Base-by-base conservation (phyloP, 2,329 filamentous ascomycete species). In the Raffaelea arxii region DNA sequence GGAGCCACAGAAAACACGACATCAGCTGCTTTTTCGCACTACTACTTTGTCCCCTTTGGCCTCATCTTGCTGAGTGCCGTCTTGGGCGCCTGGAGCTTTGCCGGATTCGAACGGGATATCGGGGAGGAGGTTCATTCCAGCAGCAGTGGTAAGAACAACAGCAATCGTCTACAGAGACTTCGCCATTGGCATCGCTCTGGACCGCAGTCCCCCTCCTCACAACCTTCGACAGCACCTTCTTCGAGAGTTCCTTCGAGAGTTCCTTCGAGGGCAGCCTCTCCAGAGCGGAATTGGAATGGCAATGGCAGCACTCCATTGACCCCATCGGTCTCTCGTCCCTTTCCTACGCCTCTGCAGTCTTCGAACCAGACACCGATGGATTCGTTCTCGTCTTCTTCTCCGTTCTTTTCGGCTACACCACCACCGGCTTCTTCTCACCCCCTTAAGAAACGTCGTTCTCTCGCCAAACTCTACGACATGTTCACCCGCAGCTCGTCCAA, bases 31-130 rank as follows among this genome's bases (percentile, higher is more conserved):
- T 53, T 46, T 41, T 46, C 77, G 39, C 71, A 77, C 18, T 92
- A 85, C 67, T 94, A 90, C 59, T 63, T 83, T 37, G 65, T 94
- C 22, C 72, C 76, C 0, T 65, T 90, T 9, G 72, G 67, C 1
- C 55, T 89, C 4, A 67, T 77, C 0, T 43, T 78, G 0, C 53
- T 75, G 40, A 83, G 80, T 52, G 64, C 79, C n/a, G 60, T 58
- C 2, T 73, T 82, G 51, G 70, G 74, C 1, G 70, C 72, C 2
- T 90, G 80, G 77, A 69, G 82, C 1, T 94, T 89, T 65, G 74
- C 74, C 68, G 66, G 68, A 39, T 90, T 83, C 59, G 82, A 89
- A 56, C 68, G 71, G 38, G 86, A 91, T 52, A 43, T 37, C 37
- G 50, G 43, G 30, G 46, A 44, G 35, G 30, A 25, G 16, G 14